phyloP scores from a whole-genome alignment of 2,329 filamentous ascomycete genomes.

The Pseudohalonectria lignicola region DNA sequence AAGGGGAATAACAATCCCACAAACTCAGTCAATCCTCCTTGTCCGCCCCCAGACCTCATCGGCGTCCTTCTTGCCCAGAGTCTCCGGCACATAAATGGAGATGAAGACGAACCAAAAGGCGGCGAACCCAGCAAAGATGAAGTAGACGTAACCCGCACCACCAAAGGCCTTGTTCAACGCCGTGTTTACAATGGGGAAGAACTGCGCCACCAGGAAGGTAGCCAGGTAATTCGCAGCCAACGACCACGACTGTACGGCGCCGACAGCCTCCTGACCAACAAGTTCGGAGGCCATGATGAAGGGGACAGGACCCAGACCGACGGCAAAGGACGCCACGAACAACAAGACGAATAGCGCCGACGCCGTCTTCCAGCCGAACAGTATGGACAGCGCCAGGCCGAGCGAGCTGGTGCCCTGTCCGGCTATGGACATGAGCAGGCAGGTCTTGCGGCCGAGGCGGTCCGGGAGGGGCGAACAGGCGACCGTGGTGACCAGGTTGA shows the following conservation, averaged over 20 bases:
- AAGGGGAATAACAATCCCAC: too few species aligned
- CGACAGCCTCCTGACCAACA: constrained; percentile 81
- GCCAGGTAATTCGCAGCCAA: constrained; percentile 80
- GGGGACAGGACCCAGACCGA: constrained; percentile 85
- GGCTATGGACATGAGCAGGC: constrained; percentile 68
- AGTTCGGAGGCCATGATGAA: constrained; percentile 91
- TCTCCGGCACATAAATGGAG: constrained; percentile 68
- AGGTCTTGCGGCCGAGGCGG: constrained; percentile 75
- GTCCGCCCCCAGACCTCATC: constrained; percentile 86
- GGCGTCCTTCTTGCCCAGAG: constrained; percentile 68
- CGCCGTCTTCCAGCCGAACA: constrained; percentile 58
- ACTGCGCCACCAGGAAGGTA: constrained; percentile 87
- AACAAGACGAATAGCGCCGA: constrained; percentile 72
- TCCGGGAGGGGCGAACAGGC: constrained; percentile 78
- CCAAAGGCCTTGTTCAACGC: constrained; percentile 53
- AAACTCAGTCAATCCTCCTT: constrained; percentile 35
- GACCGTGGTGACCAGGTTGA: constrained; percentile 78
- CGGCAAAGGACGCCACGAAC: constrained; percentile 83
- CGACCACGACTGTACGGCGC: constrained; percentile 81
- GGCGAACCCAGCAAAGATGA: constrained; percentile 75
- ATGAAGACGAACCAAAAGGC: constrained; percentile 62
- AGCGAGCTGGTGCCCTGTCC: constrained; percentile 77
- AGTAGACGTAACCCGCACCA: constrained; percentile 75
- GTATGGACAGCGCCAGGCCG: constrained; percentile 70
- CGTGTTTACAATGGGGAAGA: constrained; percentile 81